Base-by-base conservation (phyloP, 2,329 filamentous ascomycete species). In the Talaromyces sp. region DNA sequence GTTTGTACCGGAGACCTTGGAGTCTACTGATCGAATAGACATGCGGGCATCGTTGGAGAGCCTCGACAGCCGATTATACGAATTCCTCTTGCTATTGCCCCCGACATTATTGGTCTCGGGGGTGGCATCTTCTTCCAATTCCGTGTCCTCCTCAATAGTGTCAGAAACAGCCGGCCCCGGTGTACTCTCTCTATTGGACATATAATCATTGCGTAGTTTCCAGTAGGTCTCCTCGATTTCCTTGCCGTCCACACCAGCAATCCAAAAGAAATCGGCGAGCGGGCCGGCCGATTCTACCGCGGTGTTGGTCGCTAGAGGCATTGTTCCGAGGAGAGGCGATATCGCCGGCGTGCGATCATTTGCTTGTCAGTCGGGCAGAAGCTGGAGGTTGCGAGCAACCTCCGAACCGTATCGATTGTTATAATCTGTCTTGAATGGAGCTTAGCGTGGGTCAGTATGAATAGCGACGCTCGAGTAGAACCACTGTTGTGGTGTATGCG, bases 201-300 rank as follows among this genome's bases (percentile, higher is more conserved):
- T 74, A 68, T 78, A 77, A 63, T 79, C 77, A 63, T 79, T 76
- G 23, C 77, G 76, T 40, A 78, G 67, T 65, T 71, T 75, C 61
- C 70, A 70, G 63, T 76, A 80, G 12, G 77, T 78, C 23, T 81
- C 78, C 37, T 78, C 66, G 54, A 81, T 72, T 69, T 81, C 79
- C 12, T 78, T 70, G 42, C 79, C 77, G 69, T 82, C 80, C 39
- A 82, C 74, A 61, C 80, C 80, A 60, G 78, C 75, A 58, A 88
- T 88, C 81, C 87, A 88, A 74, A 88, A 88, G 74, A 85, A 87
- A 73, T 88, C 86, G 69, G 86, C 86, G 61, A 88, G 82, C 61
- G 86, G 85, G 64, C 80, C 79, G 54, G 79, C 77, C 62, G 73
- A 69, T 64, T 82, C 78, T 60, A 75, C 68, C 48, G 73, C 52